Evolutionary conservation across 305 asterid species (phyloP), one percentile per base, ranked within the genome.

Genomic region (Rubia occidens): DNA sequence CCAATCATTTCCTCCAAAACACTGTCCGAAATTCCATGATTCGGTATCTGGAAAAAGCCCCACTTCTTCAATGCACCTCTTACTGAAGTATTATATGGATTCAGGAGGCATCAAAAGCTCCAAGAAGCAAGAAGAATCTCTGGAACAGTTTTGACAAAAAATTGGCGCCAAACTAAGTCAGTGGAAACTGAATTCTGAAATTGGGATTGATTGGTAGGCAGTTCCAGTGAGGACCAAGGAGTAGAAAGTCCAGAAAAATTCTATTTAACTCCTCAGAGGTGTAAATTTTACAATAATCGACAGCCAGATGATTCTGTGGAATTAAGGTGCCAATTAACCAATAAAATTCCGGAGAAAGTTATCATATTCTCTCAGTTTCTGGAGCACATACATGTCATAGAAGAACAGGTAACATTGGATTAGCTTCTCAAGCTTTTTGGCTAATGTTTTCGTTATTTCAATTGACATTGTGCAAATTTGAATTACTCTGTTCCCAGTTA

Each of bases 281-380:
- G 75, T 78, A 68, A 54, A 66, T 66, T 66, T 43, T 66, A 72
- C 78, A 21, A 69, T 59, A 64, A 75, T 58, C 64, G 72, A 47
- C 72, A 71, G 39, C 77, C 72, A 40, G 75, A 70, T 75, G 71
- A 76, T 75, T 75, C 59, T 71, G 69, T 53, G 76, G 76, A 76
- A 47, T 71, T 72, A 74, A 55, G 72, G 60, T 78, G 74, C 51
- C 84, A 76, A 70, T 55, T 69, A 64, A 62, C 77, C 81, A 76
- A 56, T 72, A 60, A 26, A 47, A 68, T 74, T 61, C 72, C 81
- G 20, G 97, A 86, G 80, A 94, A 90, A 84, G 99, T 89, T 80
- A 86, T 94, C 73, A 79, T 94, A 78, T 94, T 90, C 75, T 94
- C 99, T 71, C 99, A 94, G 87, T 94, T 94, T 85, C 95, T 94